Evolutionary conservation across 306 rosid genomes (phyloP).

Genomic region (Arachis stenosperma): DNA sequence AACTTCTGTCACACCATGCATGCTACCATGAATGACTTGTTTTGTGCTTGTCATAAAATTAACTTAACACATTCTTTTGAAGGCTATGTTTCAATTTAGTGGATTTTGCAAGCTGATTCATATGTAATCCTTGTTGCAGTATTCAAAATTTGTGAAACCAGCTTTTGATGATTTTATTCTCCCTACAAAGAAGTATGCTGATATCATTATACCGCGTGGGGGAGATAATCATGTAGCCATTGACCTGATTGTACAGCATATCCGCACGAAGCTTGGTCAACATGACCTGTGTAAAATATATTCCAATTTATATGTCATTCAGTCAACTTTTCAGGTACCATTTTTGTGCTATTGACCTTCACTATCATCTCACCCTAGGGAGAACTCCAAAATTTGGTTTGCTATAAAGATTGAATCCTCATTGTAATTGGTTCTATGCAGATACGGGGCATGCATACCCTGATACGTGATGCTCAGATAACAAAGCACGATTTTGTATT

Average conservation of each 20-base stretch:
- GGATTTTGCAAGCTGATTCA: conserved; percentile 33
- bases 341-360: conserved; percentile 5
- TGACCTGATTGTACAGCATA: conserved; percentile 97
- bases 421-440: conserved; percentile 47
- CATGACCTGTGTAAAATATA: conserved; percentile 99
- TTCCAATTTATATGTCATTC: conserved; percentile 90
- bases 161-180: conserved; percentile 98
- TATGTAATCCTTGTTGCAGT: conserved; percentile 60
- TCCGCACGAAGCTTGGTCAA: conserved; percentile 97
- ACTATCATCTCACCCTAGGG: conserved; percentile 23
- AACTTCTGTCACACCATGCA: conserved; percentile 29
- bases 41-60: conserved; percentile 8
- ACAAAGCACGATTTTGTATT: conserved; percentile 98
- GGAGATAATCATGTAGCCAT: conserved; percentile 98
- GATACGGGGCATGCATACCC: conserved; percentile 99
- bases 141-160: conserved; percentile 96
- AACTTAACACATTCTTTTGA: conserved; percentile 16
- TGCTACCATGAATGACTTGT: conserved; percentile 18
- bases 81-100: conserved; percentile 20
- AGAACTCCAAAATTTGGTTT: conserved; percentile 23
- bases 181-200: conserved; percentile 98
- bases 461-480: conserved; percentile 90
- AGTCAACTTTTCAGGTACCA: conserved; percentile 93
- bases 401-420: conserved; percentile 12
- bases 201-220: conserved; percentile 96